Evolutionary conservation across 257 asterid species (phyloP).

Genomic region (Henckelia pumila): DNA sequence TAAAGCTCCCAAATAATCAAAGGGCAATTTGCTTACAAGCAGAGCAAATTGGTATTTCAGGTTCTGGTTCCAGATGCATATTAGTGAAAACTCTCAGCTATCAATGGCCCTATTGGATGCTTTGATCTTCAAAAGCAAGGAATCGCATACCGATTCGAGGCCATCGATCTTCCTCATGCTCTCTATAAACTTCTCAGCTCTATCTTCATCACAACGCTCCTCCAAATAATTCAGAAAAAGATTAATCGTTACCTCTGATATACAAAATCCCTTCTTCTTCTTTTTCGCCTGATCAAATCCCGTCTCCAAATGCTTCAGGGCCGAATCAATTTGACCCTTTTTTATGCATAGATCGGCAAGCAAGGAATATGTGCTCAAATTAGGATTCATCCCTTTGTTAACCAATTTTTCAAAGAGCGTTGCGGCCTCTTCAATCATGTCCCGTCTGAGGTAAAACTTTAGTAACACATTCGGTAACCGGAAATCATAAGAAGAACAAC

Average conservation of each 20-base stretch:
- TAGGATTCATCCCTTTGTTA: constrained; percentile 36
- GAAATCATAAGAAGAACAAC: constrained; percentile 37
- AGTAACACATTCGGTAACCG: constrained; percentile 61
- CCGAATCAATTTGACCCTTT: constrained; percentile 47
- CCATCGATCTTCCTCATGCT: constrained; percentile 55
- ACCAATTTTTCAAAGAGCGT: constrained; percentile 38
- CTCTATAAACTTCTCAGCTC: constrained; percentile 44
- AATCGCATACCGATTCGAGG: constrained; percentile 28
- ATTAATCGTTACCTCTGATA: constrained; percentile 46
- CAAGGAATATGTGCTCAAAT: constrained; percentile 43
- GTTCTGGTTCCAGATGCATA: too few relatives aligned
- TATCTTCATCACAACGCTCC: constrained; percentile 42
- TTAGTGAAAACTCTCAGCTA: not conserved
- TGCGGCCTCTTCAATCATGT: constrained; percentile 63
- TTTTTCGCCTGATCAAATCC: constrained; percentile 38
- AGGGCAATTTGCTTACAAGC: too few relatives aligned
- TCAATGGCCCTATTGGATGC: constrained; percentile 17
- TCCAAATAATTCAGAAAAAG: constrained; percentile 45
- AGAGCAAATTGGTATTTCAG: too few relatives aligned
- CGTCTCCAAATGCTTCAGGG: constrained; percentile 58
- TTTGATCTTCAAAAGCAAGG: constrained; percentile 33
- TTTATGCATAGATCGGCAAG: constrained; percentile 42
- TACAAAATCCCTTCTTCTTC: constrained; percentile 42
- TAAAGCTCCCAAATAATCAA: too few relatives aligned
- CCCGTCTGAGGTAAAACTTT: constrained; percentile 44